Base-by-base conservation (phyloP, 192 early-diverging fungal genomes). In the Phycomyces blakesleeanus region DNA sequence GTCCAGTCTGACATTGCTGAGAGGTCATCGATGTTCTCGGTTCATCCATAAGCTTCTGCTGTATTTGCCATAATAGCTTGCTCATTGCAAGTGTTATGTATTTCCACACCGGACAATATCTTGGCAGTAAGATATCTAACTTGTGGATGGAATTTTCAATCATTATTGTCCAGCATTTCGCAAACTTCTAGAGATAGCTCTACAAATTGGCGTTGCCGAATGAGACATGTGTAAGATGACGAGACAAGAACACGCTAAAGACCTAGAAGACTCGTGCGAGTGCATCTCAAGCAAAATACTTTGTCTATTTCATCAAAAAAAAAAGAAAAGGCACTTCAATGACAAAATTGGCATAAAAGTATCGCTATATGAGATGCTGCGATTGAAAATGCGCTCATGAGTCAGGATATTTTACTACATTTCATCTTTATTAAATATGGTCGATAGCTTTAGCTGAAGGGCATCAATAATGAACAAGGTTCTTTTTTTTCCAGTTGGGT, bases 61-160 rank as follows among this genome's bases (percentile, higher is more conserved):
- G 63, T 64, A 51, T 74, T 74, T 5, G 37, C 22, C 18, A 74
- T 61, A 16, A 63, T 55, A 7, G 67, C 60, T 53, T 69, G 51
- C 14, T 42, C 51, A 37, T 61, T 68, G 3, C 16, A 50, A 39
- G 41, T 58, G 47, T 74, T 63, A 5, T 57, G 27, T 7, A 74
- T 22, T 15, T 64, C 61, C 0, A 37, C 52, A n/a, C 73, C 73
- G 3, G 64, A 49, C n/a, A 66, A 42, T 1, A 74, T 15, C 40
- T 47, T 7, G 3, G 67, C 57, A 27, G 67, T 69, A 21, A 44
- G 63, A 58, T 60, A 69, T 10, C 57, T 57, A 9, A 52, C 49
- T 26, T 74, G 54, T 0, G 63, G 72, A 22, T 63, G 37, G 22
- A 66, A 63, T 14, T 49, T 25, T 67, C 67, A 74, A 16, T 69